phyloP scores from a whole-genome alignment of 345 rosid species.

The Hypericum androsaemum region DNA sequence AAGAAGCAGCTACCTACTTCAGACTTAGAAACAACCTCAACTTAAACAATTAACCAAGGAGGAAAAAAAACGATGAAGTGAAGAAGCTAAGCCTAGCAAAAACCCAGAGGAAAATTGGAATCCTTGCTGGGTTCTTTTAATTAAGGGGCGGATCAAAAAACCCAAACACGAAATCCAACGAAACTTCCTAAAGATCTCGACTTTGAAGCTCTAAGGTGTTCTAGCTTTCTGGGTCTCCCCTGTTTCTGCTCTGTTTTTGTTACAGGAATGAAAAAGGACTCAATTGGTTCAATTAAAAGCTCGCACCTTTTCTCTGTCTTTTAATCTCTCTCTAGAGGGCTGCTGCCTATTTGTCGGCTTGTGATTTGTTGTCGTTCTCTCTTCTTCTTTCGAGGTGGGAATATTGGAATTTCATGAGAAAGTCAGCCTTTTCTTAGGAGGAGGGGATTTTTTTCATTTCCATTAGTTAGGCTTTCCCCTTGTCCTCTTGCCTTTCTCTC shows the following conservation, averaged over 20 bases:
- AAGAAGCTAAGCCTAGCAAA: slow-evolving; percentile 10
- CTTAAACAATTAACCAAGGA: not conserved
- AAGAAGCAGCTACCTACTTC: not conserved
- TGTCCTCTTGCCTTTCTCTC: not conserved
- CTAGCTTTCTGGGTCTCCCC: slow-evolving; percentile 5
- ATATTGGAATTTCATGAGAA: slow-evolving; percentile 26
- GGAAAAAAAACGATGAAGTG: slow-evolving; percentile 1
- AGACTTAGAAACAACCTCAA: slow-evolving; percentile 5
- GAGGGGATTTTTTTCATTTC: too few species aligned
- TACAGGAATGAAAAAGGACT: slow-evolving; percentile 2
- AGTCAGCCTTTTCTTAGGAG: slow-evolving; percentile 7
- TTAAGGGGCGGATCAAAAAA: slow-evolving; percentile 19
- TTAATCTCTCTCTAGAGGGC: slow-evolving; percentile 18
- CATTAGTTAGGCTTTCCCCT: not conserved
- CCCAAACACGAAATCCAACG: slow-evolving; percentile 13
- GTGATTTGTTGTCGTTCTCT: slow-evolving; percentile 35
- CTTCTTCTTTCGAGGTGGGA: slow-evolving; percentile 14
- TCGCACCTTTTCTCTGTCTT: slow-evolving; percentile 2
- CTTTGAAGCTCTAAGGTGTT: not conserved
- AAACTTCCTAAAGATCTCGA: slow-evolving; percentile 11
- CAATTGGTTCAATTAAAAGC: slow-evolving; percentile 17
- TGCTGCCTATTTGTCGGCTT: slow-evolving; percentile 35
- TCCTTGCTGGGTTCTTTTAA: slow-evolving; percentile 29
- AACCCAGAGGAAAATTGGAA: slow-evolving; percentile 3
- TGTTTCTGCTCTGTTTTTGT: not conserved